phyloP scores from a whole-genome alignment of 208 protist genomes.

The Crithidia thermophila region DNA sequence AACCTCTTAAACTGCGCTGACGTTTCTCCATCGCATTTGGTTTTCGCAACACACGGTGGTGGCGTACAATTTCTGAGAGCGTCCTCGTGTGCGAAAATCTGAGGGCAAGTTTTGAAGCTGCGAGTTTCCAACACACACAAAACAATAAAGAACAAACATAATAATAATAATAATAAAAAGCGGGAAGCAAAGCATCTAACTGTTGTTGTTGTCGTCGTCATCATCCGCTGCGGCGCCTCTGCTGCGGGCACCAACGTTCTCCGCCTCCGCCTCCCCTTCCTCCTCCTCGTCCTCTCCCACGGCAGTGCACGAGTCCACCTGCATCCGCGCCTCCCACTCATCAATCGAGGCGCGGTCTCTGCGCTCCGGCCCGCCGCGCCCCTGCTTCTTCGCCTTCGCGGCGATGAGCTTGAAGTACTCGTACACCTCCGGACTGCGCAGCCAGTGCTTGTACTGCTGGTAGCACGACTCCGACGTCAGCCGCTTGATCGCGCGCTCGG shows the following conservation, averaged over 20 bases:
- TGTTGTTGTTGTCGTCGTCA: neutral
- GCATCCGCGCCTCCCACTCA: slow-evolving; percentile 87
- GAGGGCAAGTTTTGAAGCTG: too few relatives aligned
- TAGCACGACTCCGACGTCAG: slow-evolving; percentile 88
- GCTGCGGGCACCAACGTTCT: neutral
- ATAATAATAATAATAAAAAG: too few relatives aligned
- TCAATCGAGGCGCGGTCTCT: slow-evolving; percentile 77
- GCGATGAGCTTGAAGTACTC: slow-evolving; percentile 85
- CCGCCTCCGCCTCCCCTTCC: neutral
- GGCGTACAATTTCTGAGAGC: too few relatives aligned
- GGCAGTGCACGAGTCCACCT: slow-evolving; percentile 38
- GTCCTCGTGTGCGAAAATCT: too few relatives aligned
- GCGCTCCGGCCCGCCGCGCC: slow-evolving; percentile 55
- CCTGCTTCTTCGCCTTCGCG: slow-evolving; percentile 69
- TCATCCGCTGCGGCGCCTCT: neutral
- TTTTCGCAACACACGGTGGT: too few relatives aligned
- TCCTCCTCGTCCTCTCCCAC: slow-evolving; percentile 17
- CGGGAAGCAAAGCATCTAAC: too few relatives aligned
- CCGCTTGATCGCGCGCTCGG: slow-evolving; percentile 74
- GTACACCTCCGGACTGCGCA: slow-evolving; percentile 72
- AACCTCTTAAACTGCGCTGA: too few relatives aligned
- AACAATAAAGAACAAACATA: too few relatives aligned
- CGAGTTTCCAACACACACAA: too few relatives aligned
- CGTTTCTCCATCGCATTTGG: too few relatives aligned
- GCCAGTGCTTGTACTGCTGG: slow-evolving; percentile 89